Percentiles rank a stretch among this genome's conserved stretches.
These are phyloP conservation scores for Zygotorulaspora sp. DNA, from an alignment of 805 yeast genomes.

Conservation along the genomic window DNA sequence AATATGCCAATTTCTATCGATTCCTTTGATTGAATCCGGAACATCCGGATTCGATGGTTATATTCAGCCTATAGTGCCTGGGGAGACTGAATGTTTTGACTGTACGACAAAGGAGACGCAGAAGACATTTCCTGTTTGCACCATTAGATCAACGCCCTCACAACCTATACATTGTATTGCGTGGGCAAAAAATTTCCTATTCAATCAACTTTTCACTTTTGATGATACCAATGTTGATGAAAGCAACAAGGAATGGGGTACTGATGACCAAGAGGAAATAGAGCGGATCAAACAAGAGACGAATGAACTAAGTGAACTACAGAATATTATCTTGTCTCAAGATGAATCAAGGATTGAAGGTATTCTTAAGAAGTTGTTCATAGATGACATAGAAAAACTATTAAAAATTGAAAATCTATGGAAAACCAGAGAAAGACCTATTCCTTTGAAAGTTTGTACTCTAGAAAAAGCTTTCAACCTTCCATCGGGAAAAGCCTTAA, in stretches of 20 bases:
- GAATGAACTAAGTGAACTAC: slow-evolving; percentile 55
- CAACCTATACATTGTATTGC: slow-evolving; percentile 94
- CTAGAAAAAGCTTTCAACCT: slow-evolving; percentile 18
- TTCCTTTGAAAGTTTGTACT: slow-evolving; percentile 44
- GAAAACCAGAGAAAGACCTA: slow-evolving; percentile 68
- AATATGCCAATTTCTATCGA: slow-evolving; percentile 66
- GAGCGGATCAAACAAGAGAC: slow-evolving; percentile 61
- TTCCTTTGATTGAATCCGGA: slow-evolving; percentile 87
- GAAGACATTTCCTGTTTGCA: slow-evolving; percentile 90
- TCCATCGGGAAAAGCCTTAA: slow-evolving; percentile 15
- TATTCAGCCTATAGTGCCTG: slow-evolving; percentile 84
- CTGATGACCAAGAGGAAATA: slow-evolving; percentile 60
- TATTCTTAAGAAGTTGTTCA: slow-evolving; percentile 58
- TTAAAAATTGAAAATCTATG: slow-evolving; percentile 68
- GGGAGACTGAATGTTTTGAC: slow-evolving; percentile 85
- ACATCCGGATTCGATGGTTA: slow-evolving; percentile 95
- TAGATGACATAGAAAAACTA: slow-evolving; percentile 73
- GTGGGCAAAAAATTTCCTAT: slow-evolving; percentile 93
- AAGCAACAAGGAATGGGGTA: slow-evolving; percentile 48
- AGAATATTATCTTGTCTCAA: slow-evolving; percentile 35
- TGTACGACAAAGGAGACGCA: slow-evolving; percentile 86
- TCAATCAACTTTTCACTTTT: slow-evolving; percentile 71
- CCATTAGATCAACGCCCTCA: slow-evolving; percentile 94
- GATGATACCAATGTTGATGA: slow-evolving; percentile 34
- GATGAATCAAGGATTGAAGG: slow-evolving; percentile 35